phyloP scores from a whole-genome alignment of 2,329 filamentous ascomycete genomes.

The Cercospora nicotianae region DNA sequence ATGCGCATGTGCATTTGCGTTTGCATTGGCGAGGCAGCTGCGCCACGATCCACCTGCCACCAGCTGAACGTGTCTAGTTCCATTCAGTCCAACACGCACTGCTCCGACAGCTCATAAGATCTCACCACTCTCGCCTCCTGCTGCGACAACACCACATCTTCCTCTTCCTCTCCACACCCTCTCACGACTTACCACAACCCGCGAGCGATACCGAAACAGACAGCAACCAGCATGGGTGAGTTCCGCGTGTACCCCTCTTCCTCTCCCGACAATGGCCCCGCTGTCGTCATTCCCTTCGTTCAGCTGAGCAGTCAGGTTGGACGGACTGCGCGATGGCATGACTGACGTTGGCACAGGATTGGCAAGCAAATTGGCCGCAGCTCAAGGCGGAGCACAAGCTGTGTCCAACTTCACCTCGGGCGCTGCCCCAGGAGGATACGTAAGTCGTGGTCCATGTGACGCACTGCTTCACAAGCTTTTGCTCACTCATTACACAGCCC shows the following conservation, averaged over 20 bases:
- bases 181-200: not conserved
- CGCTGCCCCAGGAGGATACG: constrained; percentile 48
- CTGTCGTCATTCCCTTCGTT: constrained; percentile 7
- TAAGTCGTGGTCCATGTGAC: constrained; percentile 45
- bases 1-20: not conserved
- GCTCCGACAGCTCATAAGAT: not conserved
- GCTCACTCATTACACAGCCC: constrained; percentile 38
- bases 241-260: not conserved
- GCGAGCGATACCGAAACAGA: not conserved
- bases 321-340: not conserved
- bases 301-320: constrained; percentile 1
- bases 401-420: constrained; percentile 30
- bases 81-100: not conserved
- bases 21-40: not conserved
- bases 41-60: not conserved
- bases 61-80: not conserved
- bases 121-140: not conserved
- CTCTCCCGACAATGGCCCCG: not conserved
- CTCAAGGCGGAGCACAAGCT: constrained; percentile 37
- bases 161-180: not conserved
- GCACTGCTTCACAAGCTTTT: constrained; percentile 21
- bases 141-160: not conserved
- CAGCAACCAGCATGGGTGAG: not conserved
- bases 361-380: constrained; percentile 50
- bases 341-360: constrained; percentile 37